A percentile compares a stretch with the other conserved stretches of the same genome.
phyloP scores from a whole-genome alignment of 108 stramenopile genomes.

The Discostella stelligeroides region DNA sequence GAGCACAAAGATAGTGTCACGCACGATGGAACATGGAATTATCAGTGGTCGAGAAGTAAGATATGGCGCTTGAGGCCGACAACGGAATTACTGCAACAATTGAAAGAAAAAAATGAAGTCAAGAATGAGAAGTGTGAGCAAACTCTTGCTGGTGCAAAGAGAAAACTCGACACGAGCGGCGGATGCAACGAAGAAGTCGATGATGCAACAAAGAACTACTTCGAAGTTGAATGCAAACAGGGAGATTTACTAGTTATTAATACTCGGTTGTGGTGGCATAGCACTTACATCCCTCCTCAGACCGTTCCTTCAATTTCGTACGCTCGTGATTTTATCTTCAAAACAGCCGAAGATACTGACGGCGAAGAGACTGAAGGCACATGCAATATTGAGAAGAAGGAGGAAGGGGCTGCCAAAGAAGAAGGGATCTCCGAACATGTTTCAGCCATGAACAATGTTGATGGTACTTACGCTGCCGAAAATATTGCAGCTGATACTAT shows the following conservation, averaged over 20 bases:
- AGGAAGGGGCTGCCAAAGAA: neutral
- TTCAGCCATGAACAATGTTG: slow-evolving; percentile 75
- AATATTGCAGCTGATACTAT: slow-evolving; percentile 82
- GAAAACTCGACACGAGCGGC: slow-evolving; percentile 24
- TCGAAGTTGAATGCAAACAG: slow-evolving; percentile 68
- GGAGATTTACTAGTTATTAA: slow-evolving; percentile 84
- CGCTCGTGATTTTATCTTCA: slow-evolving; percentile 82
- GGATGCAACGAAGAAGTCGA: neutral
- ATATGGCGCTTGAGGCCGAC: slow-evolving; percentile 81
- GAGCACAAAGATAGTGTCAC: slow-evolving; percentile 88
- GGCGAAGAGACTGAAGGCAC: neutral
- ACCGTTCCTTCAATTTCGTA: slow-evolving; percentile 74
- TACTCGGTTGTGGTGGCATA: slow-evolving; percentile 88
- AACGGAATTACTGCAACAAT: slow-evolving; percentile 53
- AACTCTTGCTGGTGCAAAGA: slow-evolving; percentile 21
- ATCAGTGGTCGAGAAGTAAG: slow-evolving; percentile 81
- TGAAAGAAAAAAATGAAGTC: slow-evolving; percentile 8
- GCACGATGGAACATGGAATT: slow-evolving; percentile 92
- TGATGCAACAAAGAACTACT: neutral
- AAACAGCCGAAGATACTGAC: slow-evolving; percentile 8
- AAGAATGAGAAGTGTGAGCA: neutral
- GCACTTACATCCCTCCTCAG: slow-evolving; percentile 74
- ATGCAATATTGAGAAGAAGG: neutral
- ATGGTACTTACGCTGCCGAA: slow-evolving; percentile 83
- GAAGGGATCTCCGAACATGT: neutral